A percentile compares a stretch with the other conserved stretches of the same genome.
Evolutionary conservation across 306 rosid species (phyloP).

Genomic region (Lathyrus oleraceus): DNA sequence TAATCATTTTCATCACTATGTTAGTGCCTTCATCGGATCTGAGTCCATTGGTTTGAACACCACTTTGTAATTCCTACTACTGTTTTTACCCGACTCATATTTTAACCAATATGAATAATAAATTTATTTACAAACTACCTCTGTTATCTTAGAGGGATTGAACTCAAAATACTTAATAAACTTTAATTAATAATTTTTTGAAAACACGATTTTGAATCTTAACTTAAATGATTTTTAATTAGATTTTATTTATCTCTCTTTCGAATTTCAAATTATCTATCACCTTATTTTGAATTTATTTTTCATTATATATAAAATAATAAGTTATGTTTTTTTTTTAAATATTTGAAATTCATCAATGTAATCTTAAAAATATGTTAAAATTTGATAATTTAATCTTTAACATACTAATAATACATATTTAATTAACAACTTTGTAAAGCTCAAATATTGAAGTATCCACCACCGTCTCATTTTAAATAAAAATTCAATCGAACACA

Average conservation of each 20-base stretch:
- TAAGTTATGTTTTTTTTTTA: too few relatives aligned
- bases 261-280: not conserved
- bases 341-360: too few relatives aligned
- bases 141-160: not conserved
- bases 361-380: not conserved
- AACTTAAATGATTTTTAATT: too few relatives aligned
- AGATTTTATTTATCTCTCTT: too few relatives aligned
- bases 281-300: not conserved
- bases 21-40: slow-evolving; percentile 53
- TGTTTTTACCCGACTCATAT: not conserved
- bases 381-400: not conserved
- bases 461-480: too few relatives aligned
- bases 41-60: slow-evolving; percentile 51
- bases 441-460: too few relatives aligned
- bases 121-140: not conserved
- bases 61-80: slow-evolving; percentile 39
- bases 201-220: too few relatives aligned
- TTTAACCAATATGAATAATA: not conserved
- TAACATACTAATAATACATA: too few relatives aligned
- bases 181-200: too few relatives aligned
- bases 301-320: not conserved
- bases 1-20: slow-evolving; percentile 71
- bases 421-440: too few relatives aligned
- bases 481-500: too few relatives aligned
- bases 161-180: not conserved